Conservation (phyloP, 2,329 filamentous ascomycete species). For the Zasmidium cellare region DNA sequence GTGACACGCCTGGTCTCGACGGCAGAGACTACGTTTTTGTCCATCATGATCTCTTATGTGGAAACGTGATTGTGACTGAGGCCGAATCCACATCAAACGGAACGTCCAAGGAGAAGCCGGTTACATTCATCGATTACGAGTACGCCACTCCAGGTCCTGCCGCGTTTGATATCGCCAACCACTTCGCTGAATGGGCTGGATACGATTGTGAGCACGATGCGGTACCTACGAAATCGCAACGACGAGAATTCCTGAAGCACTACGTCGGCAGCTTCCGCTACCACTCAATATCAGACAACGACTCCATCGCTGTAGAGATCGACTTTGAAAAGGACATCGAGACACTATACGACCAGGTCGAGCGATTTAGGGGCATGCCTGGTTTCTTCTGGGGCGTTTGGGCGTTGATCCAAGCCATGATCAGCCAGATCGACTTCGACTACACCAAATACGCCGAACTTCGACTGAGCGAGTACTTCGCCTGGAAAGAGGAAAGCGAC, state of each 20-base stretch:
- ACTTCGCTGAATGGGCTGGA: constrained; percentile 97
- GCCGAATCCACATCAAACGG: constrained; percentile 27
- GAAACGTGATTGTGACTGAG: constrained; percentile 83
- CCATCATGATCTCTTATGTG: constrained; percentile 93
- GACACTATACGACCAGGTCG: constrained; percentile 76
- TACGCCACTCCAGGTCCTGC: constrained; percentile 93
- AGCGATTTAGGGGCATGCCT: constrained; percentile 82
- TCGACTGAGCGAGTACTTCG: constrained; percentile 87
- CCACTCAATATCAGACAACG: constrained; percentile 39
- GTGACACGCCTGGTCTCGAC: constrained; percentile 74
- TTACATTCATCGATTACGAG: constrained; percentile 97
- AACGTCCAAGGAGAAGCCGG: constrained; percentile 36
- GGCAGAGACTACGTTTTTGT: constrained; percentile 82
- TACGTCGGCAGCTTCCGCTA: constrained; percentile 73
- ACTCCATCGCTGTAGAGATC: constrained; percentile 48
- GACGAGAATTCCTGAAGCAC: constrained; percentile 77
- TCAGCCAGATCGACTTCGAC: constrained; percentile 95
- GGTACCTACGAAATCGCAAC: constrained; percentile 74
- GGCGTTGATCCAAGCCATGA: constrained; percentile 90
- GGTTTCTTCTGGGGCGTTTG: constrained; percentile 93
- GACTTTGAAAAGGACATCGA: constrained; percentile 62
- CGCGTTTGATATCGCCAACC: constrained; percentile 95
- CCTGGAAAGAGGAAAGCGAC: constrained; percentile 75
- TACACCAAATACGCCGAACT: constrained; percentile 89
- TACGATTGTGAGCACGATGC: constrained; percentile 90